These are phyloP conservation scores for Lactifluus volemus DNA, from an alignment of 768 basidiomycete genomes.

Conservation along the genomic window DNA sequence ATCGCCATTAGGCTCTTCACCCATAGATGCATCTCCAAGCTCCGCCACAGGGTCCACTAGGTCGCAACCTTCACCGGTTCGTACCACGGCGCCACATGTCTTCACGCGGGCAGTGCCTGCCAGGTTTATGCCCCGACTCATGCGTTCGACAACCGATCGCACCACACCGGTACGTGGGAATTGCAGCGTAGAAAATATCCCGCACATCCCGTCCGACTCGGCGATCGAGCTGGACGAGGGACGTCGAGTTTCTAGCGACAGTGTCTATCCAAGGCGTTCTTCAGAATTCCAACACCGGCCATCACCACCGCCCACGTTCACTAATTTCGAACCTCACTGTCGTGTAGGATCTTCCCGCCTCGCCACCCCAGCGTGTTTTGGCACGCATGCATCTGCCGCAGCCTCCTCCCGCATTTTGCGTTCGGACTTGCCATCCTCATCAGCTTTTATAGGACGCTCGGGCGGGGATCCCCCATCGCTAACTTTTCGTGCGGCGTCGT, in stretches of 20 bases:
- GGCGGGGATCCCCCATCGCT: constrained; percentile 23
- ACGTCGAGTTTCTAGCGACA: constrained; percentile 15
- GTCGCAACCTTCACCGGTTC: too few species aligned
- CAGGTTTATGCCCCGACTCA: too few species aligned
- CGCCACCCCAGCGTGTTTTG: constrained; percentile 13
- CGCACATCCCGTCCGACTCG: constrained; percentile 13
- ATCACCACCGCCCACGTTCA: neutral
- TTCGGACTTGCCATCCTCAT: constrained; percentile 6
- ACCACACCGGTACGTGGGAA: neutral
- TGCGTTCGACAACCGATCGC: too few species aligned
- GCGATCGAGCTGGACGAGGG: constrained; percentile 11
- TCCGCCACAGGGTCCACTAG: too few species aligned
- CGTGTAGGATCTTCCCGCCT: constrained; percentile 8
- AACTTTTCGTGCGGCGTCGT: constrained; percentile 25
- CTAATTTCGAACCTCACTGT: neutral
- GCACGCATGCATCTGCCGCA: neutral
- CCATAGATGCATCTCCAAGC: constrained; percentile 11
- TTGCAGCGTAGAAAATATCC: neutral
- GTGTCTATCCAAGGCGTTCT: constrained; percentile 3
- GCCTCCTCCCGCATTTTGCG: constrained; percentile 13
- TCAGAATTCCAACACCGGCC: constrained; percentile 4
- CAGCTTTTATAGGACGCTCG: neutral
- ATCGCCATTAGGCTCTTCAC: constrained; percentile 7
- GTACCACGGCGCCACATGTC: too few species aligned
- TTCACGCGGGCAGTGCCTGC: too few species aligned